Base-by-base conservation (phyloP, 2,329 filamentous ascomycete genomes). In the Fusarium bactridioides region DNA sequence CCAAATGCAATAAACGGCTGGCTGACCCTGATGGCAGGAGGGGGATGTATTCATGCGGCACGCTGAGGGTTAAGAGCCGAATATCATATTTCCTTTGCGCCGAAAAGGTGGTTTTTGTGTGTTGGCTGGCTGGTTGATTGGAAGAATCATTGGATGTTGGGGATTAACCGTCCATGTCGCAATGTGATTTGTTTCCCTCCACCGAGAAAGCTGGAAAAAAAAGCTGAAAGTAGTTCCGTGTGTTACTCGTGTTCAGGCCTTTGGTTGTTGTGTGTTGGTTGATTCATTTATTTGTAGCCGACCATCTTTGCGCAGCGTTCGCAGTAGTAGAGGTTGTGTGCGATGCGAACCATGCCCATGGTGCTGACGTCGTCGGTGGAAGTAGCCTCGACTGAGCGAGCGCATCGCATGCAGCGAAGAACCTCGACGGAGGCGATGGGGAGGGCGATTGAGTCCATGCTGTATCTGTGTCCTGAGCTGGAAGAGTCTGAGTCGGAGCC, bases 321-420 rank as follows among this genome's bases (percentile, higher is more conserved):
- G 81, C 90, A 91, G 81, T 92, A 91, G 83, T 91, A 91, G 68
- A 91, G 86, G 79, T 90, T 90, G 79, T 88, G 87, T 4, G 89
- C 88, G 69, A 91, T 89, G 76, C 87, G 86, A 19, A 92, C 86
- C 89, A 92, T 92, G 69, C 89, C 89, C 64, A 83, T 87, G 47
- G 87, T 83, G 72, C 82, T 83, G 55, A 86, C 83, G 79, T 91
- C 88, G 79, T 91, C 89, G 37, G 88, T 89, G 13, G 87, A 86
- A 12, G 89, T 90, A 33, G 87, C 85, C 82, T 91, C 89, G 61
- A 88, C 88, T 61, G 86, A 85, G 64, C 86, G 86, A 45, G 88
- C 86, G 78, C 88, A 90, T 64, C 90, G 87, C 78, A 90, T 86
- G 83, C 89, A 91, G 74, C 89, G 88, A 73, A 91, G 82, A 37